Conservation (phyloP, 305 asterid genomes). For the Ajuga reptans region DNA sequence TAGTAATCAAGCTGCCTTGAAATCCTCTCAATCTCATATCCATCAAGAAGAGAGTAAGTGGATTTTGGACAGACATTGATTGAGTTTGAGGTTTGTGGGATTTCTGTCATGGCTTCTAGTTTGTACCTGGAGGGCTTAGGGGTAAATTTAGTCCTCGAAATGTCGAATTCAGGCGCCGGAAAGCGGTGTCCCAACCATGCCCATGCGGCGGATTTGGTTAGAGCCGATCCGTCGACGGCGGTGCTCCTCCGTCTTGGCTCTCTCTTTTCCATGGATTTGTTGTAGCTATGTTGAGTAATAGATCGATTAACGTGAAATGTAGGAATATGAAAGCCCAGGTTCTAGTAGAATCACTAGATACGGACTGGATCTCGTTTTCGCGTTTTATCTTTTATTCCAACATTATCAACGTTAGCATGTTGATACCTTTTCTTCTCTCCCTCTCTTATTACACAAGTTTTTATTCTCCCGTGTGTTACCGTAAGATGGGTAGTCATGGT, state of each 20-base stretch:
- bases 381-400: too few species aligned
- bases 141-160: neutral
- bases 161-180: slow-evolving; percentile 1
- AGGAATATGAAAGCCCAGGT: neutral
- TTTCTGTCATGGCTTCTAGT: slow-evolving; percentile 10
- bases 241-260: neutral
- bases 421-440: too few species aligned
- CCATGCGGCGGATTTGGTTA: slow-evolving; percentile 25
- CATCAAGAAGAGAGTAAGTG: slow-evolving; percentile 11
- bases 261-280: neutral
- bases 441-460: too few species aligned
- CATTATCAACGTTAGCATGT: too few species aligned
- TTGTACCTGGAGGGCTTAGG: slow-evolving; percentile 11
- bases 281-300: neutral
- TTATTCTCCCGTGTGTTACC: too few species aligned
- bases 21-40: slow-evolving; percentile 19
- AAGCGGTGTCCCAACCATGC: slow-evolving; percentile 19
- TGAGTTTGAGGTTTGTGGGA: neutral
- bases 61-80: neutral
- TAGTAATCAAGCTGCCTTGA: slow-evolving; percentile 17
- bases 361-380: too few species aligned
- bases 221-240: neutral
- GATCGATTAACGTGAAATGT: neutral
- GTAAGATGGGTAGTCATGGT: too few species aligned
- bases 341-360: neutral